These are phyloP conservation scores for Oryza coarctata DNA, from an alignment of 176 grass and related monocot species.

Conservation along the genomic window DNA sequence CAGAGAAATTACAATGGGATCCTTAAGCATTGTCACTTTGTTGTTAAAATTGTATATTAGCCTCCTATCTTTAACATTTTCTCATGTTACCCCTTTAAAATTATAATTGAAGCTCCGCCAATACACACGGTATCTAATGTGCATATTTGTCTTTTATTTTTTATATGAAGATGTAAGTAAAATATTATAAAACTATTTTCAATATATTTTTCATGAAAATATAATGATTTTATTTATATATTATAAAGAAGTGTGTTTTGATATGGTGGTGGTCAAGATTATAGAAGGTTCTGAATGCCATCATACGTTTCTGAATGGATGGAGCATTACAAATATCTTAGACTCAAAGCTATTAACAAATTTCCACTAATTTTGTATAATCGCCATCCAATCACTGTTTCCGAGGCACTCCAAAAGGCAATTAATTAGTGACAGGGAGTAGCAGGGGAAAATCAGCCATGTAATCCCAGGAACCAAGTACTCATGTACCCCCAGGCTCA, in stretches of 20 bases:
- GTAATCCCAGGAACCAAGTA: slow-evolving; percentile 25
- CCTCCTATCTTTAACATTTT: no score
- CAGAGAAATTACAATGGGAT: no score
- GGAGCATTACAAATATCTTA: background rate
- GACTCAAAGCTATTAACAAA: background rate
- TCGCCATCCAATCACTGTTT: background rate
- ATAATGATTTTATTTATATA: background rate
- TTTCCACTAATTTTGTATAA: background rate
- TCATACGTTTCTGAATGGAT: no score
- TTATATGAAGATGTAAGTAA: background rate
- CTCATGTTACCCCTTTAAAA: no score
- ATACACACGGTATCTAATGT: background rate
- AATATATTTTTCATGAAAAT: background rate
- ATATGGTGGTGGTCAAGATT: background rate
- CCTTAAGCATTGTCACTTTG: no score
- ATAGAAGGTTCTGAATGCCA: no score
- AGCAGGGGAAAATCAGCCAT: slow-evolving; percentile 12
- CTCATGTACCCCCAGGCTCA: background rate
- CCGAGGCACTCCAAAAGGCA: background rate
- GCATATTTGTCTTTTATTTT: background rate
- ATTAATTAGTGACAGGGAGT: slow-evolving; percentile 16
- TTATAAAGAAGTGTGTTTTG: background rate
- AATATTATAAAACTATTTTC: background rate
- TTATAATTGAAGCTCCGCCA: no score
- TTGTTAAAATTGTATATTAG: no score